These are phyloP conservation scores for Solanum peruvianum DNA, from an alignment of 257 asterid species.

Conservation along the genomic window DNA sequence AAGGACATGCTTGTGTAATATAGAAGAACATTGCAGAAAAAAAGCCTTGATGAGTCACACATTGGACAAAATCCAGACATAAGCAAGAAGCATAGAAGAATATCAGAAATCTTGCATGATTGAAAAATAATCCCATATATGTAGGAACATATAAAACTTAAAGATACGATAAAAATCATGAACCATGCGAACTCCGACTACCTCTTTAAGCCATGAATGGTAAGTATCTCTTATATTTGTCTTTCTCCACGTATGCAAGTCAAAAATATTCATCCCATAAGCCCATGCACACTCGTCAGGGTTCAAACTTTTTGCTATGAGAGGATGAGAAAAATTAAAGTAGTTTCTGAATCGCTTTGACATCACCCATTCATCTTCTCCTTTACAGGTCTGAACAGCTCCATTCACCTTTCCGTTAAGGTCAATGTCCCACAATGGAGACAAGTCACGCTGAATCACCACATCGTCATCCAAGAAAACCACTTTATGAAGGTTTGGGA, in stretches of 20 bases:
- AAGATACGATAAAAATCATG: neutral
- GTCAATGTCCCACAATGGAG: constrained; percentile 21
- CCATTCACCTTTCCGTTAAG: constrained; percentile 23
- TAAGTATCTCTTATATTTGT: constrained; percentile 15
- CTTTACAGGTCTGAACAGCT: constrained; percentile 24
- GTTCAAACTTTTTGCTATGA: constrained; percentile 7
- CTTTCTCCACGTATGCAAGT: constrained; percentile 22
- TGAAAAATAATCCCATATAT: neutral
- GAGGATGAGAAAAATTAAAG: constrained; percentile 23
- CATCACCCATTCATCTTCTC: constrained; percentile 18
- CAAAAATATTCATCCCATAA: constrained; percentile 23
- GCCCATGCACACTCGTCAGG: constrained; percentile 30
- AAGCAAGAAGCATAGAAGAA: neutral
- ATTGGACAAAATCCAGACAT: neutral
- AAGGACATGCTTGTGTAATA: neutral
- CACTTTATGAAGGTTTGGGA: constrained; percentile 89
- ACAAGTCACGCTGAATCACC: constrained; percentile 40
- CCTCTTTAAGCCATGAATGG: constrained; percentile 23
- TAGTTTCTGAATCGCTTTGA: constrained; percentile 17
- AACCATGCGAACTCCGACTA: neutral
- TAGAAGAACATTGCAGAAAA: neutral
- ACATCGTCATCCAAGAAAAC: constrained; percentile 96
- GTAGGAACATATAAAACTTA: neutral
- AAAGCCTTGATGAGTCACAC: neutral
- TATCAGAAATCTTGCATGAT: neutral